These are phyloP conservation scores for Persicaria tinctoria DNA, from an alignment of 148 eudicot genomes.

Conservation along the genomic window DNA sequence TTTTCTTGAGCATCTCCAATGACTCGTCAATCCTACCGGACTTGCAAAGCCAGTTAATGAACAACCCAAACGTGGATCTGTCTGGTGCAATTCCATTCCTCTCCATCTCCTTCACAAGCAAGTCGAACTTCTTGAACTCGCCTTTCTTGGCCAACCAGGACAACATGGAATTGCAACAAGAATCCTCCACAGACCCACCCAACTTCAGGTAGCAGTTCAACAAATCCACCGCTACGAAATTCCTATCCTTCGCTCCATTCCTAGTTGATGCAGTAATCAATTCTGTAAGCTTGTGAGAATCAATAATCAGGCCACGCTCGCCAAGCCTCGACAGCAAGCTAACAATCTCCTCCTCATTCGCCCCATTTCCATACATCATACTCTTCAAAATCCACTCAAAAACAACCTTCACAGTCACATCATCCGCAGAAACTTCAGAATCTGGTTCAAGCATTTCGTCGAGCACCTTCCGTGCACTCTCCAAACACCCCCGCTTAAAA, in stretches of 20 bases:
- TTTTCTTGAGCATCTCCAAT: conserved; percentile 43
- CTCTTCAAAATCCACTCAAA: conserved; percentile 31
- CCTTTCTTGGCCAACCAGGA: conserved; percentile 34
- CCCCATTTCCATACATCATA: conserved; percentile 20
- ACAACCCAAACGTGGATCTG: conserved; percentile 53
- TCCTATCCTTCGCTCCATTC: conserved; percentile 24
- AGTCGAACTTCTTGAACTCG: conserved; percentile 38
- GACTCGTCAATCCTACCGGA: conserved; percentile 46
- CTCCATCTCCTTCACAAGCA: conserved; percentile 59
- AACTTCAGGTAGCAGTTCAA: conserved; percentile 39
- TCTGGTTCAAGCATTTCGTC: conserved; percentile 68
- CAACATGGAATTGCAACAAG: conserved; percentile 57
- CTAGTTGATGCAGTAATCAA: conserved; percentile 40
- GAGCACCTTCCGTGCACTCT: conserved; percentile 37
- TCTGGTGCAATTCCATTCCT: conserved; percentile 46
- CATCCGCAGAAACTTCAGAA: conserved; percentile 27
- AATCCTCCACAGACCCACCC: conserved; percentile 33
- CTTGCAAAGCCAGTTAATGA: conserved; percentile 64
- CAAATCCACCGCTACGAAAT: conserved; percentile 41
- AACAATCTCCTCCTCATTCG: conserved; percentile 32
- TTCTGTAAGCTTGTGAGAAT: conserved; percentile 27
- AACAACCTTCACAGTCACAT: conserved; percentile 28
- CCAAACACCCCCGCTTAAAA: conserved; percentile 7
- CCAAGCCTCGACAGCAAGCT: conserved; percentile 37
- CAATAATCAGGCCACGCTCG: conserved; percentile 27